Base-by-base conservation (phyloP, 148 eudicot genomes). In the Agrostemma githago region DNA sequence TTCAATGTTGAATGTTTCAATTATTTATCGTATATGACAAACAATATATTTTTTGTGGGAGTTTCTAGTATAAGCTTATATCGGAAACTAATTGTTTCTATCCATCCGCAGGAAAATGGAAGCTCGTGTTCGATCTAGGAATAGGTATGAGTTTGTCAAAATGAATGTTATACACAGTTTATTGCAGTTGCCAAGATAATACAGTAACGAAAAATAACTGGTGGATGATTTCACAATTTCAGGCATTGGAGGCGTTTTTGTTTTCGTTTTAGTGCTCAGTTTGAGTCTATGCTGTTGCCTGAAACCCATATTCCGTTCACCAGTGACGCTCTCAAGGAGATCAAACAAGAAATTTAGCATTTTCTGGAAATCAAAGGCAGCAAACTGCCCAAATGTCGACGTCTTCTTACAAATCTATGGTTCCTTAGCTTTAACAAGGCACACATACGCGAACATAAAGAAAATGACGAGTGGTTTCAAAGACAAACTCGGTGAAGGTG, bases 81-180 rank as follows among this genome's bases (percentile, higher is more conserved):
- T 21, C 10, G 66, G 67, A 63, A 40, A 9, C 70, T 66, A n/a
- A 67, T 43, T 67, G 56, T 67, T 67, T 67, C 56, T 42, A 44
- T 19, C 56, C 38, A 65, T 66, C 37, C 44, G 34, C 71, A 67
- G 71, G 71, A 43, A 43, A 67, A 2, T 8, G 0, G 71, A 8
- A 8, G 4, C 37, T 43, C 2, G 0, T 17, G 43, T 34, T 42
- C 34, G 34, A 1, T 26, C 34, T 26, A 4, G 71, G 37, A 67
- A 42, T 67, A 67, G 71, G 71, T 67, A 67, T 43, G 71, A 15
- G 37, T 54, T 67, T 66, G 7, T 42, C 53, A 7, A 14, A 17
- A 37, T 67, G 56, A 43, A n/a, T 67, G 10, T 43, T 43, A 8
- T 67, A 17, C 34, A 43, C 10, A n/a, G 68, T 39, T 19, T 43